A percentile compares a stretch with the other conserved stretches of the same genome.
Evolutionary conservation across 2,329 filamentous ascomycete genomes (phyloP).

Genomic region (Cladophialophora carrionii): DNA sequence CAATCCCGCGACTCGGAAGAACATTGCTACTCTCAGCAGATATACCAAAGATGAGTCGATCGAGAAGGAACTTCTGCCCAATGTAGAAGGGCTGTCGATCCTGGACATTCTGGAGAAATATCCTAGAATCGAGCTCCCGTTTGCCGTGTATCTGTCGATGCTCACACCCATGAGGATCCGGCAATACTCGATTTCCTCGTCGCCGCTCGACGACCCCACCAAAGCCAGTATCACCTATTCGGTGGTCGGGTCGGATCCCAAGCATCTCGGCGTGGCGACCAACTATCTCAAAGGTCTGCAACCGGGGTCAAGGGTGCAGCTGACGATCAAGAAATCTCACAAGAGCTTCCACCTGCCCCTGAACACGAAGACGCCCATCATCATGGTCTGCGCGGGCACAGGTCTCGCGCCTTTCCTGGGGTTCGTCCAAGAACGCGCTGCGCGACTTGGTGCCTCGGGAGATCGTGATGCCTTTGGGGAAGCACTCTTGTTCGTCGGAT

Average conservation of each 20-base stretch:
- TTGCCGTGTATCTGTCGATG: slow-evolving; percentile 70
- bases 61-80: slow-evolving; percentile 13
- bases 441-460: slow-evolving; percentile 23
- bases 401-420: slow-evolving; percentile 67
- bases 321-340: slow-evolving; percentile 45
- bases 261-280: slow-evolving; percentile 63
- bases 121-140: slow-evolving; percentile 61
- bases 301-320: slow-evolving; percentile 42
- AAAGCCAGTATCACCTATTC: slow-evolving; percentile 69
- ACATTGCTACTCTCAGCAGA: slow-evolving; percentile 28
- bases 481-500: slow-evolving; percentile 45
- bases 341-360: slow-evolving; percentile 45
- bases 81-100: slow-evolving; percentile 41
- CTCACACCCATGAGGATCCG: slow-evolving; percentile 75
- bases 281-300: slow-evolving; percentile 60
- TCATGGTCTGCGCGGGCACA: slow-evolving; percentile 50
- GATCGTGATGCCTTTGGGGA: slow-evolving; percentile 41
- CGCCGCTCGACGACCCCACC: slow-evolving; percentile 62
- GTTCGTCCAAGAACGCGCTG: slow-evolving; percentile 65
- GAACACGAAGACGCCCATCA: slow-evolving; percentile 44
- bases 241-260: slow-evolving; percentile 58
- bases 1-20: slow-evolving; percentile 70
- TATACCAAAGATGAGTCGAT: slow-evolving; percentile 30
- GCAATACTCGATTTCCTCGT: slow-evolving; percentile 81
- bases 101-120: slow-evolving; percentile 72